A percentile compares a stretch with the other conserved stretches of the same genome.
phyloP scores from a whole-genome alignment of 192 early-diverging fungal species.

The Entomortierella parvispora region DNA sequence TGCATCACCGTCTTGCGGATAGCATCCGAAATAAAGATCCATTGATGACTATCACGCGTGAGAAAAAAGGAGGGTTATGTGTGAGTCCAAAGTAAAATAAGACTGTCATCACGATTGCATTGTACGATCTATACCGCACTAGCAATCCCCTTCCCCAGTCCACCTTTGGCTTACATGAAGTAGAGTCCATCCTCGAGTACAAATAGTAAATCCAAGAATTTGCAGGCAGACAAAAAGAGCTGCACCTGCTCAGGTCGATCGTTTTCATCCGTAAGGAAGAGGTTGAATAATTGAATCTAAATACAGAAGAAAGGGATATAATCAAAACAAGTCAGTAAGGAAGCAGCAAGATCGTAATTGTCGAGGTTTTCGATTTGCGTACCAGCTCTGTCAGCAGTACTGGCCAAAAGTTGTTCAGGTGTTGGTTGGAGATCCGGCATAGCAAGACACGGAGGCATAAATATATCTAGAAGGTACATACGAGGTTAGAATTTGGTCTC shows the following conservation, averaged over 20 bases:
- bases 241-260: constrained; percentile 72
- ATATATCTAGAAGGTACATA: constrained; percentile 64
- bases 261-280: constrained; percentile 61
- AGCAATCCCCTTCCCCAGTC: no score
- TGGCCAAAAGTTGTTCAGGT: constrained; percentile 92
- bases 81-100: not conserved
- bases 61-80: not conserved
- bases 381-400: constrained; percentile 90
- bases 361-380: constrained; percentile 52
- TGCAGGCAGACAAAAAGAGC: constrained; percentile 85
- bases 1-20: constrained; percentile 70
- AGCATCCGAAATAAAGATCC: constrained; percentile 94
- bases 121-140: no score
- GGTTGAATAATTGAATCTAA: constrained; percentile 74
- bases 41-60: constrained; percentile 75
- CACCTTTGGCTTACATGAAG: constrained; percentile 71
- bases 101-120: no score
- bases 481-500: not conserved
- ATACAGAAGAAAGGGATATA: not conserved
- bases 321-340: not conserved
- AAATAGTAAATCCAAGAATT: constrained; percentile 87
- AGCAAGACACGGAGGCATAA: constrained; percentile 85
- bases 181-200: constrained; percentile 85
- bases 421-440: constrained; percentile 80
- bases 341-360: not conserved